phyloP scores from a whole-genome alignment of 495 filamentous ascomycete species.

The Parathielavia appendiculata region DNA sequence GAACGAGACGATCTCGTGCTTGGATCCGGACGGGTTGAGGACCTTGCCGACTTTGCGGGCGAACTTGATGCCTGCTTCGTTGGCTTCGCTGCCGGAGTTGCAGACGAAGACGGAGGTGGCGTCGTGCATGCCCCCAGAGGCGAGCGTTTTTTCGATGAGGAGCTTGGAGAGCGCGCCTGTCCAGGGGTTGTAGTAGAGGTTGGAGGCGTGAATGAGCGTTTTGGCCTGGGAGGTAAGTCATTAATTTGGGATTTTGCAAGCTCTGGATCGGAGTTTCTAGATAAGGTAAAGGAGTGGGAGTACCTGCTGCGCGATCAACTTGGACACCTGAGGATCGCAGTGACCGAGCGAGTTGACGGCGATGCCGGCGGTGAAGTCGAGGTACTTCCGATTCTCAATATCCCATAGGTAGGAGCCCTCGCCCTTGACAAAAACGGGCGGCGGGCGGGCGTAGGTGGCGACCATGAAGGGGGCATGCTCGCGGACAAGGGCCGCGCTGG shows the following conservation, averaged over 20 bases:
- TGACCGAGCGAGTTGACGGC: slow-evolving; percentile 93
- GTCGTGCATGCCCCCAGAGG: slow-evolving; percentile 72
- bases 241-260: not conserved
- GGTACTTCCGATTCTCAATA: slow-evolving; percentile 77
- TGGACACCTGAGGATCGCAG: slow-evolving; percentile 64
- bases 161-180: slow-evolving; percentile 77
- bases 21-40: slow-evolving; percentile 61
- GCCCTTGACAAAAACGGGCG: slow-evolving; percentile 81
- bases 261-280: not conserved
- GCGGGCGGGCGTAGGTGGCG: slow-evolving; percentile 87
- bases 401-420: slow-evolving; percentile 86
- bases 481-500: slow-evolving; percentile 65
- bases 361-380: slow-evolving; percentile 94
- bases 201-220: slow-evolving; percentile 82
- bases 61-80: slow-evolving; percentile 97
- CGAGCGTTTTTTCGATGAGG: slow-evolving; percentile 71
- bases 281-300: not conserved
- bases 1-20: slow-evolving; percentile 85
- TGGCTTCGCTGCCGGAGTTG: slow-evolving; percentile 92
- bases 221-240: slow-evolving; percentile 47
- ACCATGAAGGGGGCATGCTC: slow-evolving; percentile 83
- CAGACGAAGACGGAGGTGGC: slow-evolving; percentile 84
- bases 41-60: slow-evolving; percentile 82
- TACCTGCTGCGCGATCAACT: slow-evolving; percentile 69
- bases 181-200: slow-evolving; percentile 95